Evolutionary conservation across 371 early-diverging fungal genomes (phyloP).

Genomic region (Dinochytrium kinnereticum): DNA sequence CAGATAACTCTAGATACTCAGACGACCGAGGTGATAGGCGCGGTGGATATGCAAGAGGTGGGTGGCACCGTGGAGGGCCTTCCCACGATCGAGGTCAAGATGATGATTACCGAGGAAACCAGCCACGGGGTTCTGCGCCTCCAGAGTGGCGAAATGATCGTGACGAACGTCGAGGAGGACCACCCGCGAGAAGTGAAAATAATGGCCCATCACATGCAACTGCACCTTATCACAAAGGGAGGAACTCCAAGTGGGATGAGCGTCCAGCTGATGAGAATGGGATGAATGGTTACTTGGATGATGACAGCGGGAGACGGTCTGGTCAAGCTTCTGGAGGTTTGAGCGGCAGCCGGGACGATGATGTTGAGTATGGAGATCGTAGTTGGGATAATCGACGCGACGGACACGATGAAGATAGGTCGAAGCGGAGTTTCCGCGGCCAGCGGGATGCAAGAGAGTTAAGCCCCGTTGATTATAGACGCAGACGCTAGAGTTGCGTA

Average conservation of each 20-base stretch:
- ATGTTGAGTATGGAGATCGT: too few species aligned
- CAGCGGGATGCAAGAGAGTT: neutral
- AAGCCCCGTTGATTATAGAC: neutral
- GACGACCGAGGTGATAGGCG: neutral
- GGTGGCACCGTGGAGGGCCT: neutral
- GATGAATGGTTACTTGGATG: too few species aligned
- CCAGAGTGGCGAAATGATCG: neutral
- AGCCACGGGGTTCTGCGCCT: neutral
- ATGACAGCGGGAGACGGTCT: neutral
- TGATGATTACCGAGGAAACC: neutral
- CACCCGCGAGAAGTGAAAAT: neutral
- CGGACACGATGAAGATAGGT: neutral
- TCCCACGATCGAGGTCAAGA: neutral
- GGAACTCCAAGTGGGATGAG: neutral
- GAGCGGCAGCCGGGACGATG: neutral
- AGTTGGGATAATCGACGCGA: neutral
- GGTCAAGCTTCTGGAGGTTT: neutral
- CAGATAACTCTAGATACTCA: neutral
- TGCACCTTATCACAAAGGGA: neutral
- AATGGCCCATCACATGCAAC: neutral
- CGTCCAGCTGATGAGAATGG: neutral
- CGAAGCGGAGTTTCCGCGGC: neutral
- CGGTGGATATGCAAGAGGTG: neutral
- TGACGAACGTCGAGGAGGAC: neutral
- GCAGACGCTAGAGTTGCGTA: neutral